Percentiles rank a stretch among this genome's conserved stretches.
Conservation (phyloP, 1,284 basidiomycete genomes). For the Marasmius sp. region DNA sequence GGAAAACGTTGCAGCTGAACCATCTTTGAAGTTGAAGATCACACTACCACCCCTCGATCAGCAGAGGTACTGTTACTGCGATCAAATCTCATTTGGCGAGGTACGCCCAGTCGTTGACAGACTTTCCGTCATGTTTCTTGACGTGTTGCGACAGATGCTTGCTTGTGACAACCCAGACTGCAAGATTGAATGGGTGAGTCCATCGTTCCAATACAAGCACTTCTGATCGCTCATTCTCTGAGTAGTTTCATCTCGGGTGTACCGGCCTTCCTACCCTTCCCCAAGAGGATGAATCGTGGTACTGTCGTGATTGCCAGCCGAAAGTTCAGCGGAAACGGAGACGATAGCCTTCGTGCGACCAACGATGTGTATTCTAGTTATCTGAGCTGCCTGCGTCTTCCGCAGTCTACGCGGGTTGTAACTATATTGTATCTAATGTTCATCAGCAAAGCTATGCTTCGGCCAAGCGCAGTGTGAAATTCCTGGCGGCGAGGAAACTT, state of each 20-base stretch:
- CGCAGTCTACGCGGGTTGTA: not conserved
- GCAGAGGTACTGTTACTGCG: constrained; percentile 74
- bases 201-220: not conserved
- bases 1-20: not conserved
- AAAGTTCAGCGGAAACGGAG: constrained; percentile 18
- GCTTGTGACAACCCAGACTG: constrained; percentile 75
- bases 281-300: constrained; percentile 65
- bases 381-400: not conserved
- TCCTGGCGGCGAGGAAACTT: no score
- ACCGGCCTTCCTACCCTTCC: constrained; percentile 63
- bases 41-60: constrained; percentile 29
- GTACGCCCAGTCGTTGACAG: constrained; percentile 37
- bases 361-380: not conserved
- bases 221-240: constrained; percentile 7
- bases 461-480: no score
- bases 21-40: not conserved
- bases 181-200: constrained; percentile 73
- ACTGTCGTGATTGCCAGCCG: constrained; percentile 60
- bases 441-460: no score
- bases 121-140: constrained; percentile 5
- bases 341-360: not conserved
- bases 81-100: constrained; percentile 73
- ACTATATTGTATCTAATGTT: no score
- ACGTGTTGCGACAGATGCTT: constrained; percentile 63
- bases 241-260: constrained; percentile 75